phyloP scores from a whole-genome alignment of 345 rosid species.

The Lagerstroemia speciosa region DNA sequence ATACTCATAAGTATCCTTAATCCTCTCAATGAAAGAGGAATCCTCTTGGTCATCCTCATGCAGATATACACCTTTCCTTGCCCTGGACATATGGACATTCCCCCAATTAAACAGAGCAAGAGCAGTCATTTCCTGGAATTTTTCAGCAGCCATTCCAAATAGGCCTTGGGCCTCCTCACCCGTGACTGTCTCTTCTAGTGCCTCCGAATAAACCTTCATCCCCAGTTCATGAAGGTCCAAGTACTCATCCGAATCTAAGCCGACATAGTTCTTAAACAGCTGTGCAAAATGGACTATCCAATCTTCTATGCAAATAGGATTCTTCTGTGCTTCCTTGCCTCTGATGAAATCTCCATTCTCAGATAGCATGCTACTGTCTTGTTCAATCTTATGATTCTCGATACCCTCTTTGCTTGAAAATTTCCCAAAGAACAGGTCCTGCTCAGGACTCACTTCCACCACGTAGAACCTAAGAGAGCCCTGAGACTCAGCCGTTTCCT shows the following conservation, averaged over 20 bases:
- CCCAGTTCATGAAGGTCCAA: conserved; percentile 78
- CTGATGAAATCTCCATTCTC: conserved; percentile 28
- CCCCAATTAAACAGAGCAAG: conserved; percentile 87
- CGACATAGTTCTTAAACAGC: conserved; percentile 68
- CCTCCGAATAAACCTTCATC: conserved; percentile 74
- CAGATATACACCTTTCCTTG: conserved; percentile 58
- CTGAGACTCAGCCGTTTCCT: conserved; percentile 38
- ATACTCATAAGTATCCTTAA: conserved; percentile 49
- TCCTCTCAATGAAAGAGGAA: conserved; percentile 34
- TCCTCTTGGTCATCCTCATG: conserved; percentile 51
- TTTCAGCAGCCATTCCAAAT: conserved; percentile 62
- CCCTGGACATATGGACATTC: conserved; percentile 74
- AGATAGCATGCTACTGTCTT: conserved; percentile 3
- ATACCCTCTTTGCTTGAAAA: conserved; percentile 19
- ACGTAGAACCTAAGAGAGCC: conserved; percentile 49
- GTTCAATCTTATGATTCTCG: conserved; percentile 5
- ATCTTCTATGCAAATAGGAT: conserved; percentile 43
- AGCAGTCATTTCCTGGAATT: conserved; percentile 84
- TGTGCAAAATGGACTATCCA: conserved; percentile 81
- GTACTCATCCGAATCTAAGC: conserved; percentile 52
- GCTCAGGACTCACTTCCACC: conserved; percentile 50
- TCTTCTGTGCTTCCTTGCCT: conserved; percentile 21
- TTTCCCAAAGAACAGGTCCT: conserved; percentile 46
- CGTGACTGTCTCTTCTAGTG: conserved; percentile 85
- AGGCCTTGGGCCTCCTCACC: conserved; percentile 74